phyloP scores from a whole-genome alignment of 495 filamentous ascomycete species.

The Xylaria grammica region DNA sequence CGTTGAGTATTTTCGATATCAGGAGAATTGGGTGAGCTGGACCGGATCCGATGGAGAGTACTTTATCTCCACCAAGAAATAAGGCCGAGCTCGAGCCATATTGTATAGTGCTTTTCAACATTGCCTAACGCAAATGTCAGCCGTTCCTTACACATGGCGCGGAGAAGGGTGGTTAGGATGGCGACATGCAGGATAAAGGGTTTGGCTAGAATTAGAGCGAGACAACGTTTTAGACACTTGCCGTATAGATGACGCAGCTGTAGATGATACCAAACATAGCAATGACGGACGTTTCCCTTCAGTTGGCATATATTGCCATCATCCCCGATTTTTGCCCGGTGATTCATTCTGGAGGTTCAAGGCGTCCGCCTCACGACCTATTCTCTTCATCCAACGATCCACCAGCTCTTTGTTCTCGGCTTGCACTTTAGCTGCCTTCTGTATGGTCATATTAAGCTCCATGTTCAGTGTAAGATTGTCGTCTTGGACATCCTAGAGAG shows the following conservation, averaged over 20 bases:
- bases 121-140: slow-evolving; percentile 1
- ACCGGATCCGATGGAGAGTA: slow-evolving; percentile 81
- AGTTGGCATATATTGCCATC: slow-evolving; percentile 7
- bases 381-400: slow-evolving; percentile 87
- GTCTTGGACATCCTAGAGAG: slow-evolving; percentile 77
- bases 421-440: slow-evolving; percentile 67
- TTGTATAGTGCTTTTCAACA: background rate
- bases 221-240: slow-evolving; percentile 16
- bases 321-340: slow-evolving; percentile 28
- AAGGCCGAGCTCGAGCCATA: slow-evolving; percentile 9
- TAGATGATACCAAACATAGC: slow-evolving; percentile 30
- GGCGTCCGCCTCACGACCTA: slow-evolving; percentile 82
- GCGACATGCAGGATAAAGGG: background rate
- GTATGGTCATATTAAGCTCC: slow-evolving; percentile 84
- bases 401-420: slow-evolving; percentile 89
- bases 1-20: slow-evolving; percentile 77
- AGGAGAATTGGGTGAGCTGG: slow-evolving; percentile 88
- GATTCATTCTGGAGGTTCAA: slow-evolving; percentile 72
- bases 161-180: background rate
- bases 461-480: slow-evolving; percentile 84
- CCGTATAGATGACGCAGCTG: slow-evolving; percentile 18
- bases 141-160: slow-evolving; percentile 15
- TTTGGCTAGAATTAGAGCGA: slow-evolving; percentile 4
- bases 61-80: slow-evolving; percentile 86
- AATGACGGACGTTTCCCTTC: slow-evolving; percentile 25